Base-by-base conservation (phyloP, 2,329 filamentous ascomycete species). In the Colletotrichum karsti region DNA sequence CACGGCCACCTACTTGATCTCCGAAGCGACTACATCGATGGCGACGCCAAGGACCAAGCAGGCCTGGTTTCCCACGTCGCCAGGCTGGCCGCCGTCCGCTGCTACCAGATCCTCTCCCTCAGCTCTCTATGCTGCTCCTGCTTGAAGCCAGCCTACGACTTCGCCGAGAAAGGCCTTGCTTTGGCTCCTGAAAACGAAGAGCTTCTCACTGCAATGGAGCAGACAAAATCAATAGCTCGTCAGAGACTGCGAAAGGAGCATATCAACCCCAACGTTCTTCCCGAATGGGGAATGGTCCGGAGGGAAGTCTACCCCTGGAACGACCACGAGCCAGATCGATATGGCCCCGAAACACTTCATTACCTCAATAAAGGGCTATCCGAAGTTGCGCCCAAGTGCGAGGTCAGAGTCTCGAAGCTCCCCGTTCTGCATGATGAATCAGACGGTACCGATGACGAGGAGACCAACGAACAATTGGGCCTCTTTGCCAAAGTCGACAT, bases 401-500 rank as follows among this genome's bases (percentile, higher is more conserved):
- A 93, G 70, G 92, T 97, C 30, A 88, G 89, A 65, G 91, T 92
- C 3, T 90, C 94, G 0, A 87, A 91, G 33, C 82, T 99, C 5
- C 96, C 95, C 1, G 83, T 93, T 1, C 81, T 98, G 24, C 82
- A 90, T 10, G 84, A 87, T 53, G 82, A 82, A 24, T 87, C 85
- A 4, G 87, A 86, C 63, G 80, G 81, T 28, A 85, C 82, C 1
- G 83, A 86, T 67, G 75, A 75, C 26, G 84, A 83, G 71, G 82
- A 84, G 8, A 91, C 88, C 5, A 91, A 90, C 72, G 87, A 88
- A 68, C 96, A 99, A 78, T 87, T 99, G 1, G 96, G 96, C 5
- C 87, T 99, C 4, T 98, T 98, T 77, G 95, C 95, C 7, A 93
- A 90, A 73, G 88, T 93, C 70, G 91, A 97, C 71, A 93, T 98